Base-by-base conservation (phyloP, 2,329 filamentous ascomycete genomes). In the Sporothrix pallida region DNA sequence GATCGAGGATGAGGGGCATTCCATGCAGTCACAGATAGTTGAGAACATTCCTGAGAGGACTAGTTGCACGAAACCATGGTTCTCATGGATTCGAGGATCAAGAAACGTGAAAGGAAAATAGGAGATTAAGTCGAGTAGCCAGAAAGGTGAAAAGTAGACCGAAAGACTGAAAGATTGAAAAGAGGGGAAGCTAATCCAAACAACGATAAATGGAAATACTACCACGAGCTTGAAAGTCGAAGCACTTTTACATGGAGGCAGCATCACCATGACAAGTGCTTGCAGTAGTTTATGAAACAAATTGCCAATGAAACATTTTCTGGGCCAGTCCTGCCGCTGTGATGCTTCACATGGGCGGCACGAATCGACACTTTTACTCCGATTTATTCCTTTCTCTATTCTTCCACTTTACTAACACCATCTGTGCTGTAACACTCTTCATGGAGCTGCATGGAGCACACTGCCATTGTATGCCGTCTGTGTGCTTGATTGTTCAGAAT, bases 271-370 rank as follows among this genome's bases (percentile, higher is more conserved):
- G 20, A 48, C 62, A 48, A 17, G 20, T 26, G 20, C 62, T n/a
- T 48, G 62, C 62, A 67, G 62, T 67, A 67, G 42, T 23, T 4
- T n/a, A 67, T 67, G 62, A 67, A 67, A 67, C 62, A 48, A 67
- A 46, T 48, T 56, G 8, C 23, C 20, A 56, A 67, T 26, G 42
- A 67, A 67, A 48, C 62, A 13, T 48, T 46, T 20, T 44, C n/a
- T 62, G 12, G n/a, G 15, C 20, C 13, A 23, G n/a, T 10, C 17
- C 20, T 4, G 12, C 26, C 52, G 20, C n/a, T 20, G 31, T 42
- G 15, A 12, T 44, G 31, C 58, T 67, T 67, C 62, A 67, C 42
- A 44, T 48, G 62, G 42, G 62, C 42, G 62, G n/a, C 42, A 67
- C 9, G 48, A 9, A 7, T 37, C 31, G 17, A 15, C n/a, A n/a